Evolutionary conservation across 306 rosid species (phyloP).

Genomic region (Hippophae gyantsensis): DNA sequence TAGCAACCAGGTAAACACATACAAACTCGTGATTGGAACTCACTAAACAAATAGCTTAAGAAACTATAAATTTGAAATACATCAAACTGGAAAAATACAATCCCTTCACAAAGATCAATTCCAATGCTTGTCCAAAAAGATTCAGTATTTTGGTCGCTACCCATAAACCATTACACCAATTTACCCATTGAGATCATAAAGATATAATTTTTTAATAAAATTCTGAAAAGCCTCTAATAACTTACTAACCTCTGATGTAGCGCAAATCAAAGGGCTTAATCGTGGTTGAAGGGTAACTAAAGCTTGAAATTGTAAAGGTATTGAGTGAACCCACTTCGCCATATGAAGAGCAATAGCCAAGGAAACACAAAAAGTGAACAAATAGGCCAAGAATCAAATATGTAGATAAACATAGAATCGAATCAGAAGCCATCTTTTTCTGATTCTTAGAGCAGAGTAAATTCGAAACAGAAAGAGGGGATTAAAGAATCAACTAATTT

Average conservation of each 20-base stretch:
- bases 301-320: conserved; percentile 61
- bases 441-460: conserved; percentile 23
- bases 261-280: conserved; percentile 52
- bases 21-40: too few relatives aligned
- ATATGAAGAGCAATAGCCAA: conserved; percentile 27
- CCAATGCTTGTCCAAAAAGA: conserved; percentile 7
- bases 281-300: conserved; percentile 55
- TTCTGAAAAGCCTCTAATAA: conserved; percentile 20
- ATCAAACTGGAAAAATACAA: not conserved
- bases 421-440: conserved; percentile 42
- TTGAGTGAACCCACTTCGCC: conserved; percentile 25
- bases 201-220: conserved; percentile 8
- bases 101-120: not conserved
- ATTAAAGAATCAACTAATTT: conserved; percentile 10
- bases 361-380: conserved; percentile 28
- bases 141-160: conserved; percentile 18
- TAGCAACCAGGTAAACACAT: too few relatives aligned
- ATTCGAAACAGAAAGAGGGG: not conserved
- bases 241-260: conserved; percentile 65
- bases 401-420: conserved; percentile 31
- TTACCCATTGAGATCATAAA: conserved; percentile 3
- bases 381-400: conserved; percentile 33
- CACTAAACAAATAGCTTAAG: not conserved
- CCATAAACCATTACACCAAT: conserved; percentile 18
- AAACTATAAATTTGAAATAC: not conserved